These are phyloP conservation scores for Bertia moriformis DNA, from an alignment of 2,329 filamentous ascomycete genomes.

Conservation along the genomic window DNA sequence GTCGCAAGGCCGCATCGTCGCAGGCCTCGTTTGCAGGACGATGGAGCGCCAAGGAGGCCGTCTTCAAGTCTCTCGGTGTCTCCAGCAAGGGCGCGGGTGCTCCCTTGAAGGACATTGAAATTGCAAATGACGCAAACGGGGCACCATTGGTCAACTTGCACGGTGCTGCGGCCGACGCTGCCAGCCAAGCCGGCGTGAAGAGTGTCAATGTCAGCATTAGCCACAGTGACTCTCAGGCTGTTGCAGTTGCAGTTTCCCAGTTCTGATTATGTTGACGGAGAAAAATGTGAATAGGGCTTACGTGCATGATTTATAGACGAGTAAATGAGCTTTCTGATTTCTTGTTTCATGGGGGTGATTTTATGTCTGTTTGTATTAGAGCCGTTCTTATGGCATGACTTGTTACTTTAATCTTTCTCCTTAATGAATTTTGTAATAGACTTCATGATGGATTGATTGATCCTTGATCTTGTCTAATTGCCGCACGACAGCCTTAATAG, in stretches of 20 bases:
- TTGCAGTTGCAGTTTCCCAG: constrained; percentile 78
- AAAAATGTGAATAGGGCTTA: background rate
- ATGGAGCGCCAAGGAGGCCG: constrained; percentile 96
- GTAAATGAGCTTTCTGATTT: too few species aligned
- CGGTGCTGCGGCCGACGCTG: constrained; percentile 68
- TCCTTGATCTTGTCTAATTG: too few species aligned
- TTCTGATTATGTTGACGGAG: constrained; percentile 34
- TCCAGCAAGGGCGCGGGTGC: constrained; percentile 77
- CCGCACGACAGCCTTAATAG: too few species aligned
- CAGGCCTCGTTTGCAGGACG: constrained; percentile 86
- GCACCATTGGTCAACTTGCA: constrained; percentile 73
- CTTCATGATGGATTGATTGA: too few species aligned
- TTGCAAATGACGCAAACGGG: constrained; percentile 65
- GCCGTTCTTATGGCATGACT: too few species aligned
- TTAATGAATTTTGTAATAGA: too few species aligned
- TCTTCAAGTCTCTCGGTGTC: constrained; percentile 93
- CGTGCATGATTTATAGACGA: background rate
- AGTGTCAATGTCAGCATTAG: constrained; percentile 86
- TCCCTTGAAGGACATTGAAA: constrained; percentile 86
- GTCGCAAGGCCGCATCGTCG: constrained; percentile 61
- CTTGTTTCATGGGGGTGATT: too few species aligned
- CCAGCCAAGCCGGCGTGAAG: constrained; percentile 77
- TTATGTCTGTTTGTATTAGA: too few species aligned
- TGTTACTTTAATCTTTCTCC: too few species aligned
- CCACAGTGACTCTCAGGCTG: constrained; percentile 84